A percentile compares a stretch with the other conserved stretches of the same genome.
Conservation (phyloP, 441 rosid species). For the Populus hybrid region DNA sequence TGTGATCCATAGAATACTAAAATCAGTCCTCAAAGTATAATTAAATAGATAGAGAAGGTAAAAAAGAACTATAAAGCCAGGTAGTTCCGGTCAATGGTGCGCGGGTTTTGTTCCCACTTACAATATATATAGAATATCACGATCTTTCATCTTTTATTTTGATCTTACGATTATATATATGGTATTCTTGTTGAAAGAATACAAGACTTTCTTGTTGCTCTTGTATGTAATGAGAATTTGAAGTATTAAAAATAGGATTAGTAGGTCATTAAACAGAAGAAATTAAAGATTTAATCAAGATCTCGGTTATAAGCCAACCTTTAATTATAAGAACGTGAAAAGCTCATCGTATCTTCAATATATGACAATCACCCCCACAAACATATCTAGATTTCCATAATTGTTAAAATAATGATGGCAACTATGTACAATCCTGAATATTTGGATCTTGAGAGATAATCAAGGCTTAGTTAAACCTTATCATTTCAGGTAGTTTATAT, state of each 20-base stretch:
- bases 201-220: too few relatives aligned
- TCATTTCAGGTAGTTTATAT: constrained; percentile 27
- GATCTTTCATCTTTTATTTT: too few relatives aligned
- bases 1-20: background rate
- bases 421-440: background rate
- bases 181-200: too few relatives aligned
- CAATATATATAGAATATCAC: background rate
- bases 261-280: too few relatives aligned
- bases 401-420: background rate
- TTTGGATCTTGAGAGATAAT: background rate
- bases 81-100: constrained; percentile 4
- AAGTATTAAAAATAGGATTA: too few relatives aligned
- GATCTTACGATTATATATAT: too few relatives aligned
- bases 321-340: too few relatives aligned
- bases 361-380: background rate
- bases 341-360: background rate
- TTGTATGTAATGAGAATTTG: too few relatives aligned
- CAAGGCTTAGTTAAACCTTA: constrained; percentile 17
- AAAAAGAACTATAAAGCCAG: background rate
- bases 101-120: constrained; percentile 9
- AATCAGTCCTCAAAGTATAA: background rate
- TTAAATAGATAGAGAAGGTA: background rate
- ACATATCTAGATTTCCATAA: background rate
- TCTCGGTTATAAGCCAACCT: background rate
- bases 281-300: too few relatives aligned